These are phyloP conservation scores for Magnaporthales sp. DNA, from an alignment of 2,329 filamentous ascomycete genomes.

Conservation along the genomic window DNA sequence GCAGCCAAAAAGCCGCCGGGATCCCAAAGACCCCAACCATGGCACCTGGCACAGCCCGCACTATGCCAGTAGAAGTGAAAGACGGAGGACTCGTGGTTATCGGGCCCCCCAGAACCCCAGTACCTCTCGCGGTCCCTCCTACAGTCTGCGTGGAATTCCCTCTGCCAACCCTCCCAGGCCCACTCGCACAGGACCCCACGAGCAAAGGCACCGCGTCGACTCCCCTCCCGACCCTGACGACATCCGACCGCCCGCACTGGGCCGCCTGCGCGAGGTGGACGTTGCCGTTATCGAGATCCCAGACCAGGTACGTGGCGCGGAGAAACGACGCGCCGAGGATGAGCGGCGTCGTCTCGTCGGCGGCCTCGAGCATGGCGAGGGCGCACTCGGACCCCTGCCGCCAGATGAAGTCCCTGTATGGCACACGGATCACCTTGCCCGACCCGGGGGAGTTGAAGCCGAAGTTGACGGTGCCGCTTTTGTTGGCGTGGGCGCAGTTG, in stretches of 20 bases:
- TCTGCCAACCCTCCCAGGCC: neutral
- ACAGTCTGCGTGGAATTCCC: neutral
- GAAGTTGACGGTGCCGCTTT: slow-evolving; percentile 33
- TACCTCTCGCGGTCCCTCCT: too few species aligned
- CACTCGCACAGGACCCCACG: neutral
- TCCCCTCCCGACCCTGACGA: neutral
- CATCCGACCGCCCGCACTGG: neutral
- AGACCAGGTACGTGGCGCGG: neutral
- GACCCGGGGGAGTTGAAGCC: slow-evolving; percentile 26
- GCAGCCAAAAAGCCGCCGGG: too few species aligned
- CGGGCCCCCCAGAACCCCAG: too few species aligned
- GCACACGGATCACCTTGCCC: neutral
- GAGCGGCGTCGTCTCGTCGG: neutral
- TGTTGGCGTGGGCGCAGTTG: slow-evolving; percentile 28
- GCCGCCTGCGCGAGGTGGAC: neutral
- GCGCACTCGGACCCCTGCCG: neutral
- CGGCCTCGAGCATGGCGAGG: neutral
- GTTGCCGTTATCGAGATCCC: neutral
- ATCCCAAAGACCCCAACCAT: too few species aligned
- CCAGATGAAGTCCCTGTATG: neutral
- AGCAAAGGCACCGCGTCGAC: neutral
- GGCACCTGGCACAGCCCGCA: too few species aligned
- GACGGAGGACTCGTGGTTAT: too few species aligned
- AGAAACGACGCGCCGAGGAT: neutral
- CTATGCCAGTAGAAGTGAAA: too few species aligned